A percentile compares a stretch with the other conserved stretches of the same genome.
phyloP scores from a whole-genome alignment of 192 early-diverging fungal species.

The Coemansia sp. region DNA sequence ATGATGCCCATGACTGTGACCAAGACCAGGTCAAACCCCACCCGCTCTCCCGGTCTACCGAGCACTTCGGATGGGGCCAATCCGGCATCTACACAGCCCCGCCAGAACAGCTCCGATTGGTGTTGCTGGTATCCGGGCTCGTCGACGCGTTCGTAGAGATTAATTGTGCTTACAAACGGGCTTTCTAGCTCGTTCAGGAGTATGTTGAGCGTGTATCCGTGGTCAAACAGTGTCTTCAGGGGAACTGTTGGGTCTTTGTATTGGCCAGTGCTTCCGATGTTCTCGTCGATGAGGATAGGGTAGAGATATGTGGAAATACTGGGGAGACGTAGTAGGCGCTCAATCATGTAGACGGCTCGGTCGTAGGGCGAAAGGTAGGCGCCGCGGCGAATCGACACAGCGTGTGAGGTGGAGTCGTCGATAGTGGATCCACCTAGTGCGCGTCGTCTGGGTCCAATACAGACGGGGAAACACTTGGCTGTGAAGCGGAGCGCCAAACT shows the following conservation, averaged over 20 bases:
- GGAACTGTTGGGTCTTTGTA: constrained; percentile 37
- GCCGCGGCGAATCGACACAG: constrained; percentile 40
- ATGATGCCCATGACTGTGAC: constrained; percentile 28
- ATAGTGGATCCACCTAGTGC: constrained; percentile 7
- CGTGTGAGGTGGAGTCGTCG: constrained; percentile 32
- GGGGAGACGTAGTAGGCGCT: constrained; percentile 42
- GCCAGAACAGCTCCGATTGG: constrained; percentile 48
- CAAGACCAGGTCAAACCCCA: constrained; percentile 29
- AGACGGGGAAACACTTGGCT: constrained; percentile 35
- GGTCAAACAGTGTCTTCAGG: constrained; percentile 40
- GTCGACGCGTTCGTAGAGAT: constrained; percentile 31
- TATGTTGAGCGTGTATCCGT: constrained; percentile 54
- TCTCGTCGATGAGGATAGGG: constrained; percentile 47
- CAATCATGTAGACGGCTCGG: constrained; percentile 33
- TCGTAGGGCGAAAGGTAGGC: constrained; percentile 53
- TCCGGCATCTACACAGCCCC: constrained; percentile 43
- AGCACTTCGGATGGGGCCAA: constrained; percentile 10
- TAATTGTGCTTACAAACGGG: constrained; percentile 52
- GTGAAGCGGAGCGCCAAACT: constrained; percentile 37
- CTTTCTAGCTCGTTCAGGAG: constrained; percentile 54
- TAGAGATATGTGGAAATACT: constrained; percentile 44
- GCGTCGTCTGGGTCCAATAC: constrained; percentile 30
- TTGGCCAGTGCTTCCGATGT: constrained; percentile 6
- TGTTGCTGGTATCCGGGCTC: constrained; percentile 24
- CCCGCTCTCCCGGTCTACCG: not conserved